Percentiles rank a stretch among this genome's conserved stretches.
phyloP scores from a whole-genome alignment of 2,329 filamentous ascomycete species.

The Pestalotiopsis sp. region DNA sequence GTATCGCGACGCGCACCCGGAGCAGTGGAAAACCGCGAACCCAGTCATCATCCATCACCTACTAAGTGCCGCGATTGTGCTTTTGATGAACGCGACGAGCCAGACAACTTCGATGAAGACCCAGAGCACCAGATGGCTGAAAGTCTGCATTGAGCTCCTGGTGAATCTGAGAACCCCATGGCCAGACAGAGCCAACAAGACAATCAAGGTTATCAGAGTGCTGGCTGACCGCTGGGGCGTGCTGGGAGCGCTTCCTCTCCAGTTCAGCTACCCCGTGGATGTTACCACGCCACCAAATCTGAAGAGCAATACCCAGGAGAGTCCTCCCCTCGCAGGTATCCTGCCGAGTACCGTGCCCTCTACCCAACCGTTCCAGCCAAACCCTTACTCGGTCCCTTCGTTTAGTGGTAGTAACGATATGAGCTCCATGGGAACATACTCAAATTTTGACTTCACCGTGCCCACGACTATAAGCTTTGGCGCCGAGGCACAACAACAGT shows the following conservation, averaged over 20 bases:
- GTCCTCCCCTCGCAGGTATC: not conserved
- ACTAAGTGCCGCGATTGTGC: slow-evolving; percentile 20
- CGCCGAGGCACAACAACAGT: not conserved
- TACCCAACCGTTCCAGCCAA: not conserved
- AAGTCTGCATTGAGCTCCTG: slow-evolving; percentile 18
- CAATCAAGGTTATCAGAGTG: slow-evolving; percentile 9
- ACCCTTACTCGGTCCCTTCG: not conserved
- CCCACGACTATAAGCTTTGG: slow-evolving; percentile 4
- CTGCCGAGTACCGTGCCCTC: not conserved
- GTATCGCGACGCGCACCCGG: slow-evolving; percentile 16
- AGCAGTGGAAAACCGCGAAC: slow-evolving; percentile 16
- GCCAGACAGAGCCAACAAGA: slow-evolving; percentile 3
- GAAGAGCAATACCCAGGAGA: not conserved
- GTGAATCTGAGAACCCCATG: slow-evolving; percentile 6
- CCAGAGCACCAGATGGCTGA: slow-evolving; percentile 20
- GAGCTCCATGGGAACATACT: not conserved
- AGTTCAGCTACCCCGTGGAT: slow-evolving; percentile 2
- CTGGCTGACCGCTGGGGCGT: slow-evolving; percentile 8
- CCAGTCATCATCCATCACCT: slow-evolving; percentile 20
- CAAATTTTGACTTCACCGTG: not conserved
- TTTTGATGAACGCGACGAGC: slow-evolving; percentile 21
- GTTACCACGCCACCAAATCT: not conserved
- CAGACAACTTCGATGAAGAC: slow-evolving; percentile 14
- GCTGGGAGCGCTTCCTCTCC: slow-evolving; percentile 3
- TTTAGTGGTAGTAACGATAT: not conserved